Conservation (phyloP, 257 asterid genomes). For the Ophiorrhiza pumila region DNA sequence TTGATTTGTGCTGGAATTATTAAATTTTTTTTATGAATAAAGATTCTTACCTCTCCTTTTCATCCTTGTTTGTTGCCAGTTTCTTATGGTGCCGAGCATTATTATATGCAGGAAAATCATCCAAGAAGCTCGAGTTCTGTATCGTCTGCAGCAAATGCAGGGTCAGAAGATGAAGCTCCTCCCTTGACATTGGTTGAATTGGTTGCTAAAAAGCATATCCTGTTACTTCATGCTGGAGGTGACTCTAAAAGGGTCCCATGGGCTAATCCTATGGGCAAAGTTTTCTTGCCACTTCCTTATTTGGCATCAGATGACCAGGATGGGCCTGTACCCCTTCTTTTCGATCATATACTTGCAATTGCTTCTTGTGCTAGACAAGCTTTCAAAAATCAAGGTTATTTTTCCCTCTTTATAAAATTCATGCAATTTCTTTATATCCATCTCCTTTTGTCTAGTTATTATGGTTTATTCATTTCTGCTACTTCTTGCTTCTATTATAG, state of each 20-base stretch:
- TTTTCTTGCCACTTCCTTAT: constrained; percentile 91
- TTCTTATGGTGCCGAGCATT: constrained; percentile 12
- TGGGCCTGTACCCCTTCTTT: constrained; percentile 90
- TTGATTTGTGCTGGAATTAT: neutral
- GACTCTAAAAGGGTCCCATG: constrained; percentile 98
- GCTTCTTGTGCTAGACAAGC: constrained; percentile 94
- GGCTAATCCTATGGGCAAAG: constrained; percentile 99
- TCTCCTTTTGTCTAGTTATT: constrained; percentile 22
- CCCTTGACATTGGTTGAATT: constrained; percentile 48
- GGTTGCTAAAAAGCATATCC: constrained; percentile 65
- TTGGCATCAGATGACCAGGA: constrained; percentile 92
- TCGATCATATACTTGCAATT: constrained; percentile 94
- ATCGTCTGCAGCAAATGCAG: constrained; percentile 30
- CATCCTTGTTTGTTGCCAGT: neutral
- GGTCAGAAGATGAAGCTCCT: constrained; percentile 34
- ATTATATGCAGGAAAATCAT: constrained; percentile 45
- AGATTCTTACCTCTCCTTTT: neutral
- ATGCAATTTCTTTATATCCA: constrained; percentile 23
- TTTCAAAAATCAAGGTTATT: constrained; percentile 68
- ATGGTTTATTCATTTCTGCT: constrained; percentile 23
- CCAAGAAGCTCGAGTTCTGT: constrained; percentile 29
- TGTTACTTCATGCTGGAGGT: constrained; percentile 96
- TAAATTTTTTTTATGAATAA: too few species aligned
- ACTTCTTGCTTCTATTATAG: constrained; percentile 23
- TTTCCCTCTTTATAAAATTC: constrained; percentile 32